Evolutionary conservation across 2,329 filamentous ascomycete genomes (phyloP).

Genomic region (Fusarium euwallaceae): DNA sequence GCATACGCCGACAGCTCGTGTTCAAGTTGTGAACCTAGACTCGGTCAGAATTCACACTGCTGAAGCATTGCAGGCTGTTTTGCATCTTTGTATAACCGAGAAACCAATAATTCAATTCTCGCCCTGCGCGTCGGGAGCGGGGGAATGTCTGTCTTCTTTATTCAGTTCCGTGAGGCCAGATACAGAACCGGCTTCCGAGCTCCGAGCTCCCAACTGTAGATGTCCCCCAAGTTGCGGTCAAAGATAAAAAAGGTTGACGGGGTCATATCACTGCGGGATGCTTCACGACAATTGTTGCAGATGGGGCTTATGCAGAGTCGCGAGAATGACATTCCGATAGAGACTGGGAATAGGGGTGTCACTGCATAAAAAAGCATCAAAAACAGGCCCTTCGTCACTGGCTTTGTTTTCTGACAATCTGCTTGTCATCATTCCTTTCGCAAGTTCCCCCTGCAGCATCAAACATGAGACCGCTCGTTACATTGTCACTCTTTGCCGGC

Average conservation of each 20-base stretch:
- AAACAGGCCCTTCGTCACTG: constrained; percentile 31
- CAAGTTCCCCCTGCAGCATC: constrained; percentile 12
- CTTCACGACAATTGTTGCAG: constrained; percentile 22
- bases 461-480: constrained; percentile 33
- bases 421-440: constrained; percentile 4
- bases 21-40: constrained; percentile 8
- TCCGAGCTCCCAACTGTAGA: neutral
- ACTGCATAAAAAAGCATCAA: constrained; percentile 36
- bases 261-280: neutral
- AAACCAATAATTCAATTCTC: neutral
- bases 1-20: constrained; percentile 15
- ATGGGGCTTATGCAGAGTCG: neutral
- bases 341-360: constrained; percentile 26
- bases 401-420: constrained; percentile 7
- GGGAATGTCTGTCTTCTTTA: neutral
- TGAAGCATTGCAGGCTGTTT: neutral
- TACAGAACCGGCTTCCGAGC: neutral
- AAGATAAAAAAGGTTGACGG: neutral
- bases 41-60: neutral
- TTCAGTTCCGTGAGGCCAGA: neutral
- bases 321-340: neutral
- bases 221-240: neutral
- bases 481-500: constrained; percentile 33
- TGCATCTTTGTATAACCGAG: constrained; percentile 11
- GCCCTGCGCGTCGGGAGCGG: constrained; percentile 5